A percentile compares a stretch with the other conserved stretches of the same genome.
phyloP scores from a whole-genome alignment of 768 basidiomycete species.

The Pisolithus sp. region DNA sequence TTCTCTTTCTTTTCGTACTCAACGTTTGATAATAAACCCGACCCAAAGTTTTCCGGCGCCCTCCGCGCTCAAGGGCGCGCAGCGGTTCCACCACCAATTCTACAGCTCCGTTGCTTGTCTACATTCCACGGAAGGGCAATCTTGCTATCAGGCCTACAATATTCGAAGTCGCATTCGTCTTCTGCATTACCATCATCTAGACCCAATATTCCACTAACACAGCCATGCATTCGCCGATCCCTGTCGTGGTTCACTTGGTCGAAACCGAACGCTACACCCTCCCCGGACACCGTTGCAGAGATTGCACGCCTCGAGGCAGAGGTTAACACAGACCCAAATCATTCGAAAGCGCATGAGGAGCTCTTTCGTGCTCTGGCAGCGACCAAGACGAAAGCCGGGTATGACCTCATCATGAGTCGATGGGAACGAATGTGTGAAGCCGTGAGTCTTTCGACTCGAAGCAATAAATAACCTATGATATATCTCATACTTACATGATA shows the following conservation, averaged over 20 bases:
- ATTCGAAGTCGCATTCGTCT: not conserved
- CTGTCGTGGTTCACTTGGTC: slow-evolving; percentile 30
- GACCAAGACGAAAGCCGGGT: slow-evolving; percentile 59
- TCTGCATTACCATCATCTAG: slow-evolving; percentile 25
- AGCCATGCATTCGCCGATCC: slow-evolving; percentile 15
- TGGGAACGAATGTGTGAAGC: slow-evolving; percentile 85
- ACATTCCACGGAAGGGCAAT: slow-evolving; percentile 7
- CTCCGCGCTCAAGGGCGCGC: slow-evolving; percentile 24
- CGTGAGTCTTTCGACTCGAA: slow-evolving; percentile 39
- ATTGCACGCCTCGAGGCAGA: slow-evolving; percentile 73
- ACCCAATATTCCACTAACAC: slow-evolving; percentile 35
- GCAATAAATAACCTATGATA: slow-evolving; percentile 1
- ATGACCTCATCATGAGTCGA: slow-evolving; percentile 65
- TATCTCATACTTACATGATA: slow-evolving; percentile 3
- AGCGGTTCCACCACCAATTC: not conserved
- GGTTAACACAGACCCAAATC: slow-evolving; percentile 66
- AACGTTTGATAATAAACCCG: not conserved
- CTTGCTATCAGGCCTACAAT: slow-evolving; percentile 10
- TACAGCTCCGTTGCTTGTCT: slow-evolving; percentile 12
- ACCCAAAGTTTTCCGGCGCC: slow-evolving; percentile 31
- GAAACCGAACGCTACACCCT: slow-evolving; percentile 40
- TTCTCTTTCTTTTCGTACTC: not conserved
- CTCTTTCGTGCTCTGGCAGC: slow-evolving; percentile 62
- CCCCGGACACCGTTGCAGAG: slow-evolving; percentile 60
- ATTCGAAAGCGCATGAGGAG: slow-evolving; percentile 62